These are phyloP conservation scores for Eimeria falciformis DNA, from an alignment of 169 alveolate genomes.

Conservation along the genomic window DNA sequence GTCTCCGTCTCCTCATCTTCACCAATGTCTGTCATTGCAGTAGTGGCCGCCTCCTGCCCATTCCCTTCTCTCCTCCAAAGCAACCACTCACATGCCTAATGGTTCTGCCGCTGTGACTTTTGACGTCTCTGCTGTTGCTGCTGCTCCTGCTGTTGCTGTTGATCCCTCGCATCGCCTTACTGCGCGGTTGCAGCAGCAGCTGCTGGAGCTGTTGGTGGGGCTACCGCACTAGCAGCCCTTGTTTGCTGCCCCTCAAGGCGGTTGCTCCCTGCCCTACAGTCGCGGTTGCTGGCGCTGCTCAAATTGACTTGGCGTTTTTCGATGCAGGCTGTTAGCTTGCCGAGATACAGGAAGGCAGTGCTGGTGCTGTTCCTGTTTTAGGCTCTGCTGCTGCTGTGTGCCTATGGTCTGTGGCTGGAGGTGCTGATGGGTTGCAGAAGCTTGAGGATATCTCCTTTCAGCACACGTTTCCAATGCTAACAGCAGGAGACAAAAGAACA, in stretches of 20 bases:
- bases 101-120: background rate
- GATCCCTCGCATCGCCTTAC: constrained; percentile 75
- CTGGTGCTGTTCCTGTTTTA: background rate
- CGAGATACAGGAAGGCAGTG: background rate
- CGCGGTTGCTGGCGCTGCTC: background rate
- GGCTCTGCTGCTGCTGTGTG: background rate
- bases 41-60: background rate
- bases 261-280: background rate
- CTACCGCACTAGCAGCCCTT: background rate
- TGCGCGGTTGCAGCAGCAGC: constrained; percentile 29
- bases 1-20: too few species aligned
- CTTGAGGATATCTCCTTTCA: too few species aligned
- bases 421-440: too few species aligned
- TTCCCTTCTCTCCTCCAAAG: background rate
- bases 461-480: too few species aligned
- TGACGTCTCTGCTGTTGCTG: constrained; percentile 28
- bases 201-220: background rate
- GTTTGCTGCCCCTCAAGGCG: background rate
- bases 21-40: background rate
- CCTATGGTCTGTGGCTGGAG: background rate
- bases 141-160: constrained; percentile 9
- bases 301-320: too few species aligned
- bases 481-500: too few species aligned
- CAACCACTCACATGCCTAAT: too few species aligned
- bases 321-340: background rate